Conservation (phyloP, 2,329 filamentous ascomycete species). For the Penicillium rolfsii region DNA sequence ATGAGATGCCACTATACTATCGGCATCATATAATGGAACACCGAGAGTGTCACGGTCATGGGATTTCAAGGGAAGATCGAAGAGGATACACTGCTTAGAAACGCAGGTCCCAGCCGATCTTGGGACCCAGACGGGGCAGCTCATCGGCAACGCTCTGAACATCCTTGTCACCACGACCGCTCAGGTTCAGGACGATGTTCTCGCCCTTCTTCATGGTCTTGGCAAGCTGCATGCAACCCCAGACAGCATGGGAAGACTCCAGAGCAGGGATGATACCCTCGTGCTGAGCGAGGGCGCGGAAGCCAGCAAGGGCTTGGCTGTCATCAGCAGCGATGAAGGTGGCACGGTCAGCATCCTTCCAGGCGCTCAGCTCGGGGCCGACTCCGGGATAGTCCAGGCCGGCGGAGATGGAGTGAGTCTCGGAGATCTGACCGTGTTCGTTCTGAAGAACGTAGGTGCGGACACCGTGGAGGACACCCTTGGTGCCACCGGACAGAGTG, state of each 20-base stretch:
- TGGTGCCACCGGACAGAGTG: conserved; percentile 80
- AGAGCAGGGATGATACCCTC: conserved; percentile 97
- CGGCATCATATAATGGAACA: not conserved
- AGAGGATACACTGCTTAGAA: conserved; percentile 43
- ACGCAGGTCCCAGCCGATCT: conserved; percentile 75
- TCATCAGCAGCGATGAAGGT: conserved; percentile 91
- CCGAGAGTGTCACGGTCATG: not conserved
- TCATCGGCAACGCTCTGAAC: conserved; percentile 97
- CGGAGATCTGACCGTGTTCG: conserved; percentile 85
- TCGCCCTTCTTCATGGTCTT: conserved; percentile 88
- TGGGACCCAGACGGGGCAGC: conserved; percentile 81
- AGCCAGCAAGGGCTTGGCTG: conserved; percentile 83
- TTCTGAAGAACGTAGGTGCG: conserved; percentile 95
- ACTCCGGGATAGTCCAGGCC: conserved; percentile 97
- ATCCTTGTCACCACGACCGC: conserved; percentile 94
- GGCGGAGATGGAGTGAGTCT: conserved; percentile 95
- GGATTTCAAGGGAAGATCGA: not conserved
- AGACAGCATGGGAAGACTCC: conserved; percentile 91
- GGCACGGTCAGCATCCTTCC: conserved; percentile 89
- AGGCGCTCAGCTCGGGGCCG: conserved; percentile 84
- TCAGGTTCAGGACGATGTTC: conserved; percentile 91
- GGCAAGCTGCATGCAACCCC: conserved; percentile 82
- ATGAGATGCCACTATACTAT: not conserved
- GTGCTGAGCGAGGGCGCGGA: conserved; percentile 79
- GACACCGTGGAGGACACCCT: conserved; percentile 94